Evolutionary conservation across 73 alveolate species (phyloP), one percentile per base, ranked within the genome.

Genomic region (Paraurostyla sp.): DNA sequence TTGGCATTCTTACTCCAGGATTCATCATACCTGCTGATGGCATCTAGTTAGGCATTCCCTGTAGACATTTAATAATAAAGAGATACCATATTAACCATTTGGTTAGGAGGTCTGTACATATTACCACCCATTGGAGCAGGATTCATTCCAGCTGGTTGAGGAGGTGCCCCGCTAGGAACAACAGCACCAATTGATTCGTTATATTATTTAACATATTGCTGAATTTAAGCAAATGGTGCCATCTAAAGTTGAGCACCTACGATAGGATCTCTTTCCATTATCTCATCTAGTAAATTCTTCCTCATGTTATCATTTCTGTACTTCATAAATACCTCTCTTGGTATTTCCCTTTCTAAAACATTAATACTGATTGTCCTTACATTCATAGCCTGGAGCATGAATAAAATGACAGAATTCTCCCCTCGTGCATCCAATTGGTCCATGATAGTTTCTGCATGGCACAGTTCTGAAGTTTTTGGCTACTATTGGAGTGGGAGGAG

Each of bases 361-460:
- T 22, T 3, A 58, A 30, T 52, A 54, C 3, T 32, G 11, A 78
- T n/a, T 45, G 7, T 62, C 51, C 33, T 33, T 88, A 88, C 99
- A 97, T 84, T 92, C 93, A 71, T 69, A 97, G 75, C 90, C 90
- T 25, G 93, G 93, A 71, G 92, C 97, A 94, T 97, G 99, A 43
- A 97, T 95, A 68, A 95, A 97, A 88, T 95, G 96, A 52, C 99
- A 97, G 84, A 84, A 91, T 25, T 92, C 98, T 16, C 98, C 98
- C 41, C 99, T 71, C 35, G 97, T 84, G 80, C 99, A 97, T 7
- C 99, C 99, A 16, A 63, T 69, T n/a, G 98, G 92, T 36, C 98
- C 96, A 91, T 97, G 99, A 85, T 83, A 97, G 89, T 94, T 92
- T 56, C 96, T 93, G 68, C 99, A 97, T 20, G 97, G 95, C 29